Conservation (phyloP, 306 rosid species). For the Acacia acuminata region DNA sequence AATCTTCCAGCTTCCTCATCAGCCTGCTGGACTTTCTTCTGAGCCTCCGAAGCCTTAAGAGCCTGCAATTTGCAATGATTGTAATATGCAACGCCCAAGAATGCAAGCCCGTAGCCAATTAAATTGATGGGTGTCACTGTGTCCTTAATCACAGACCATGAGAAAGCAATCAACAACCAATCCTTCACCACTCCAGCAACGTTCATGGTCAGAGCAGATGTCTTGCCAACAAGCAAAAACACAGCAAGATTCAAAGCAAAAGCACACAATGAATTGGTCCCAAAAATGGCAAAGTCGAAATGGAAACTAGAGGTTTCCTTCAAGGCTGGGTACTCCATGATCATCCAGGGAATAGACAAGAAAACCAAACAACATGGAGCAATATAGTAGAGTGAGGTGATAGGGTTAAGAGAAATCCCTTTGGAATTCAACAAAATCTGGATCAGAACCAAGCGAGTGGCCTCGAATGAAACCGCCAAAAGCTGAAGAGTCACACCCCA, state of each 20-base stretch:
- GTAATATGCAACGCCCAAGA: conserved; percentile 66
- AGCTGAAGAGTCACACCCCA: conserved; percentile 64
- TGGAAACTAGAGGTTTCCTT: conserved; percentile 60
- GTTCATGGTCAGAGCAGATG: conserved; percentile 75
- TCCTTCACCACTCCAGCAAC: conserved; percentile 80
- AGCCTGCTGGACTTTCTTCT: conserved; percentile 57
- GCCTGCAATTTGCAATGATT: conserved; percentile 70
- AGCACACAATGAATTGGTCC: conserved; percentile 64
- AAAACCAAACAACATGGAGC: conserved; percentile 69
- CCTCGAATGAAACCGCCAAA: conserved; percentile 61
- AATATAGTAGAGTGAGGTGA: conserved; percentile 63
- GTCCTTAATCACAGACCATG: conserved; percentile 81
- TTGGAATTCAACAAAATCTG: conserved; percentile 64
- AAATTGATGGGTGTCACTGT: conserved; percentile 61
- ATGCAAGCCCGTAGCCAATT: conserved; percentile 61
- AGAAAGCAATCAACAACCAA: conserved; percentile 71
- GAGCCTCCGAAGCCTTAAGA: conserved; percentile 64
- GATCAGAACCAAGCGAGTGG: conserved; percentile 61
- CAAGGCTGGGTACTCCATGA: conserved; percentile 58
- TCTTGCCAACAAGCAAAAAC: conserved; percentile 76
- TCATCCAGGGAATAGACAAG: conserved; percentile 60
- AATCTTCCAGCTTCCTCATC: conserved; percentile 72
- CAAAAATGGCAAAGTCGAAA: conserved; percentile 55
- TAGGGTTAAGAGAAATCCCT: conserved; percentile 64
- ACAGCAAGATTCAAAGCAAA: conserved; percentile 72